Percentiles rank a stretch among this genome's conserved stretches.
Conservation (phyloP, 1,284 basidiomycete species). For the Grifola frondosa region DNA sequence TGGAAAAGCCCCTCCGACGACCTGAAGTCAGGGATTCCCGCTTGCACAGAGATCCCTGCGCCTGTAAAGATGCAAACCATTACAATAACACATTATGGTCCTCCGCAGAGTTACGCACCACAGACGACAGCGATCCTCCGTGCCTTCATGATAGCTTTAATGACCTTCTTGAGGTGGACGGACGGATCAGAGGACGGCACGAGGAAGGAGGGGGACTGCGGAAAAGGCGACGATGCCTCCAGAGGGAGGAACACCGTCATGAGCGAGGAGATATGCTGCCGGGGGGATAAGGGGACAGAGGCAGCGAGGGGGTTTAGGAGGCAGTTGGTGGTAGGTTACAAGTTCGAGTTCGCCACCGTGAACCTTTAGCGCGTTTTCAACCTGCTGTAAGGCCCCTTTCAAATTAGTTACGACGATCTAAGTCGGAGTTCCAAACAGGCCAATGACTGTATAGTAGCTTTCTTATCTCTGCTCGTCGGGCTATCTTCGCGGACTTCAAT, state of each 20-base stretch:
- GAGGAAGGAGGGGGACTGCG: slow-evolving; percentile 38
- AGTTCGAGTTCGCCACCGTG: slow-evolving; percentile 15
- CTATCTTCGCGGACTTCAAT: too few species aligned
- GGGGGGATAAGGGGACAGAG: slow-evolving; percentile 5
- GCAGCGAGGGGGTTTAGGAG: slow-evolving; percentile 12
- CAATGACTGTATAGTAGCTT: too few species aligned
- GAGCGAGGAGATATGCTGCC: slow-evolving; percentile 13
- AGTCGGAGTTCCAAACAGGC: too few species aligned
- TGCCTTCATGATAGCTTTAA: slow-evolving; percentile 73
- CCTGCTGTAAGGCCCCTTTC: too few species aligned
- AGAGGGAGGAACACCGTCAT: slow-evolving; percentile 39
- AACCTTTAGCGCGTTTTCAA: too few species aligned
- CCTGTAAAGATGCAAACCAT: slow-evolving; percentile 46
- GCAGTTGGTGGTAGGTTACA: slow-evolving; percentile 8
- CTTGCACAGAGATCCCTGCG: slow-evolving; percentile 89
- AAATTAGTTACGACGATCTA: too few species aligned
- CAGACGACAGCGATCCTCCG: slow-evolving; percentile 84
- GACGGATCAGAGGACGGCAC: slow-evolving; percentile 35
- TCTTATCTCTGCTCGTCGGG: too few species aligned
- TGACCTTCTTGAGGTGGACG: slow-evolving; percentile 48
- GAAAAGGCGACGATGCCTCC: slow-evolving; percentile 30
- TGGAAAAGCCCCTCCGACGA: slow-evolving; percentile 83
- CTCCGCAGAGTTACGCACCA: slow-evolving; percentile 54
- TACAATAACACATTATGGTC: slow-evolving; percentile 13
- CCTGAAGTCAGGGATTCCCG: slow-evolving; percentile 92